phyloP scores from a whole-genome alignment of 2,329 filamentous ascomycete species.

The Lachnellula cervina region DNA sequence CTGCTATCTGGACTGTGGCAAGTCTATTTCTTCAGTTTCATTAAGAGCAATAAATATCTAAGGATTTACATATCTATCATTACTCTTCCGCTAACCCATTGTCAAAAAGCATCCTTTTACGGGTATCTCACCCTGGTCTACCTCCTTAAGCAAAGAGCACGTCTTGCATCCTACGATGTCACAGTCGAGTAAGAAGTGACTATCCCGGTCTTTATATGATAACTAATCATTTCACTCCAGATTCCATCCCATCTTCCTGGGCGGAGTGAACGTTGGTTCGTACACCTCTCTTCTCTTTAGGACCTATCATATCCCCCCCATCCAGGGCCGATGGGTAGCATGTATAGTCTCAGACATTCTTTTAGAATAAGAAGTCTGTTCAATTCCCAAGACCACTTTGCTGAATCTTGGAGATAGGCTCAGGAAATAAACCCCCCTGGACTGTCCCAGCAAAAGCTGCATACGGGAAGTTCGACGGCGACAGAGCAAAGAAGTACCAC shows the following conservation, averaged over 20 bases:
- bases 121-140: slow-evolving; percentile 55
- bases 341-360: too few relatives aligned
- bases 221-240: slow-evolving; percentile 35
- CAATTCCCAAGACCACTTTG: not conserved
- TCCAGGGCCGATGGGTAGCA: too few relatives aligned
- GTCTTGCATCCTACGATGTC: slow-evolving; percentile 54
- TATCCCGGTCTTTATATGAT: not conserved
- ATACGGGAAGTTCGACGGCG: slow-evolving; percentile 48
- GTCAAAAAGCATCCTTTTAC: slow-evolving; percentile 55
- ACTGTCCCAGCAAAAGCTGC: slow-evolving; percentile 60
- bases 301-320: too few relatives aligned
- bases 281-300: slow-evolving; percentile 28
- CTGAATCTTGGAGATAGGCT: not conserved
- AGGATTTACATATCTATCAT: not conserved
- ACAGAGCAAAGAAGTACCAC: slow-evolving; percentile 48
- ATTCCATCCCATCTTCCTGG: slow-evolving; percentile 67
- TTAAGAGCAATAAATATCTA: not conserved
- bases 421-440: slow-evolving; percentile 74
- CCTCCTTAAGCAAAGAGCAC: slow-evolving; percentile 49
- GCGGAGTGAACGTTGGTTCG: slow-evolving; percentile 57
- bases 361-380: too few relatives aligned
- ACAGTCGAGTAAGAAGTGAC: slow-evolving; percentile 55
- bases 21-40: slow-evolving; percentile 17
- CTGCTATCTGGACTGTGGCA: slow-evolving; percentile 63
- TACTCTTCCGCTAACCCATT: not conserved